phyloP scores from a whole-genome alignment of 2,329 filamentous ascomycete species.

The Thelonectria discophora region DNA sequence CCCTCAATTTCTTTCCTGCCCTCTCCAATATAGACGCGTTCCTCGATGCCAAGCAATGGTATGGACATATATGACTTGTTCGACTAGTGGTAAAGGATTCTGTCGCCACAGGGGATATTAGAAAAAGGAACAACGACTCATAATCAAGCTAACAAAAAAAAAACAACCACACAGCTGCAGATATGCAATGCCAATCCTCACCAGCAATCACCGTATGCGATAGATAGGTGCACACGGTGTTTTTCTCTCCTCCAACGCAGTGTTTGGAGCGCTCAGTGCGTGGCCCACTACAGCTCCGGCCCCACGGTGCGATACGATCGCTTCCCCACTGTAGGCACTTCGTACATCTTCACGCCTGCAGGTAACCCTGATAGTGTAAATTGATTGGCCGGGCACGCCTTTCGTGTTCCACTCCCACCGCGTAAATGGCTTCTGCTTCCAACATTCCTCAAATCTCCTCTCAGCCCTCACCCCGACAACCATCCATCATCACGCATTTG shows the following conservation, averaged over 20 bases:
- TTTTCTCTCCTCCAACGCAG: conserved; percentile 5
- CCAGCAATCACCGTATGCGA: conserved; percentile 1
- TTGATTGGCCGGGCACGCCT: conserved; percentile 24
- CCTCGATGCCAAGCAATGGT: no score
- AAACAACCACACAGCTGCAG: neutral
- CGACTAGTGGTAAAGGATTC: no score
- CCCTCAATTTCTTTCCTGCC: no score
- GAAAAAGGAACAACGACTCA: neutral
- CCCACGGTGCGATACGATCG: neutral
- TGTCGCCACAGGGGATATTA: no score
- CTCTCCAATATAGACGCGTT: no score
- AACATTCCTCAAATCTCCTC: conserved; percentile 10
- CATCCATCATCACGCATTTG: conserved; percentile 27
- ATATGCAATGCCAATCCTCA: neutral
- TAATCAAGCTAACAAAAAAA: neutral
- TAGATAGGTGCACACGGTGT: neutral
- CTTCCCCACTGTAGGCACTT: no score
- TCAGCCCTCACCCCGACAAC: conserved; percentile 5
- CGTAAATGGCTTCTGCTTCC: conserved; percentile 29
- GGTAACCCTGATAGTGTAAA: conserved; percentile 22
- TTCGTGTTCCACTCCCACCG: conserved; percentile 16
- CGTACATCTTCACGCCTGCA: neutral
- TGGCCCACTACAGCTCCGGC: conserved; percentile 1
- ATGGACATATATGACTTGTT: no score
- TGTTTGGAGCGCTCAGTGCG: conserved; percentile 1